These are phyloP conservation scores for Phytophthora sojae DNA, from an alignment of 352 stramenopile species.

Conservation along the genomic window DNA sequence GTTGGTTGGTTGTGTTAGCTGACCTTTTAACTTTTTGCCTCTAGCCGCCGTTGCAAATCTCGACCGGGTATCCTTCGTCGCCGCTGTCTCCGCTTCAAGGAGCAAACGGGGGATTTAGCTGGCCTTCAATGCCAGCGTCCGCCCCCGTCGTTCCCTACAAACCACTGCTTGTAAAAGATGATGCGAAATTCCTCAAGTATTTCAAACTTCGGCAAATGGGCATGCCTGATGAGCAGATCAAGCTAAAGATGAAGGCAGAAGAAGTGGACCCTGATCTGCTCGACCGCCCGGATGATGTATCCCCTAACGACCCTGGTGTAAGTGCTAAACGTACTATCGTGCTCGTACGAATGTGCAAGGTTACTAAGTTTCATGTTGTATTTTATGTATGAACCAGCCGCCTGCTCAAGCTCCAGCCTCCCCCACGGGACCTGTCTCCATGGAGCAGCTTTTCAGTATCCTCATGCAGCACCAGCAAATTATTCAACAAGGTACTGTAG, in stretches of 20 bases:
- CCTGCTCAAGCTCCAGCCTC: constrained; percentile 34
- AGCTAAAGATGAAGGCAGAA: constrained; percentile 85
- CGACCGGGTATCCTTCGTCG: constrained; percentile 17
- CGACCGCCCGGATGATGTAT: constrained; percentile 77
- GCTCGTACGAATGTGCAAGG: too few relatives aligned
- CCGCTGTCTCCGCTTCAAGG: constrained; percentile 26
- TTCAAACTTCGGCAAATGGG: constrained; percentile 87
- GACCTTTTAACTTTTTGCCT: constrained; percentile 4
- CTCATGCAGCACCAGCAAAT: constrained; percentile 91
- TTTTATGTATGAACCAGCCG: constrained; percentile 38
- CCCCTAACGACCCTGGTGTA: constrained; percentile 82
- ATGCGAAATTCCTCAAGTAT: constrained; percentile 79
- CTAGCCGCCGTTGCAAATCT: constrained; percentile 42
- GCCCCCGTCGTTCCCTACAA: constrained; percentile 59
- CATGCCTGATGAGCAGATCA: constrained; percentile 84
- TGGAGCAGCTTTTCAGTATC: constrained; percentile 89
- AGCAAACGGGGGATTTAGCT: constrained; percentile 27
- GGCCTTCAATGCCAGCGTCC: constrained; percentile 33
- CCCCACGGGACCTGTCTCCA: constrained; percentile 63
- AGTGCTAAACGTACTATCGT: constrained; percentile 17
- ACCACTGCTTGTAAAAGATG: constrained; percentile 78
- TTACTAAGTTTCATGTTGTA: constrained; percentile 5
- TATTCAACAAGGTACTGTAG: constrained; percentile 75
- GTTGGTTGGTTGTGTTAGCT: constrained; percentile 5
- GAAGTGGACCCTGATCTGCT: constrained; percentile 67